Conservation (phyloP, 2,329 filamentous ascomycete species). For the Neofusicoccum sp. region DNA sequence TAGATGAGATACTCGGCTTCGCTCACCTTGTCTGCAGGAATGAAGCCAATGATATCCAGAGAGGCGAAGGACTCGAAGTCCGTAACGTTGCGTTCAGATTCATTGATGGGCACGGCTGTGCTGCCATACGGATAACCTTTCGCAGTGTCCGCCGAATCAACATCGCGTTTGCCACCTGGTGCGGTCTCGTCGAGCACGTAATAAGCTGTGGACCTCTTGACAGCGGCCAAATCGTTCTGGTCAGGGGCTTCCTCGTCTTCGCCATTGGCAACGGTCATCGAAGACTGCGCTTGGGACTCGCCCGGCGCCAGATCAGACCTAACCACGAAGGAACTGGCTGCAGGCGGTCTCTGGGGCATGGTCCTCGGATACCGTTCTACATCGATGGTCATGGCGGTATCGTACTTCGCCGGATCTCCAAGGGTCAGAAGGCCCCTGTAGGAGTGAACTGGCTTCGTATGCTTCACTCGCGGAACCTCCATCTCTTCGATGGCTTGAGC, state of each 20-base stretch:
- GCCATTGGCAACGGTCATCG: constrained; percentile 33
- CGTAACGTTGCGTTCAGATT: constrained; percentile 84
- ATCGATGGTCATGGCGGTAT: constrained; percentile 74
- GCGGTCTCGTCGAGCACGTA: constrained; percentile 72
- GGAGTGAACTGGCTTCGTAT: constrained; percentile 69
- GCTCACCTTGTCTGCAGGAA: constrained; percentile 66
- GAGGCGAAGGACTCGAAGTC: constrained; percentile 73
- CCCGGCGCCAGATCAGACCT: constrained; percentile 44
- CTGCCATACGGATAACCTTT: constrained; percentile 93
- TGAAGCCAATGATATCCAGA: constrained; percentile 84
- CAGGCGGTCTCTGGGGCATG: constrained; percentile 69
- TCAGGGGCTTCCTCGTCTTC: constrained; percentile 26
- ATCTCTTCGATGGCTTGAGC: constrained; percentile 81
- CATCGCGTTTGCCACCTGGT: constrained; percentile 75
- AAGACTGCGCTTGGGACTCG: constrained; percentile 49
- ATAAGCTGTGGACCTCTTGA: constrained; percentile 78
- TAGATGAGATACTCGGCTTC: not conserved
- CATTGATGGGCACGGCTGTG: constrained; percentile 84
- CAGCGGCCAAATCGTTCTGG: constrained; percentile 56
- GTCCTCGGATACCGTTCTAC: constrained; percentile 90
- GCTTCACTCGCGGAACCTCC: constrained; percentile 72
- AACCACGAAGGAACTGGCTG: constrained; percentile 73
- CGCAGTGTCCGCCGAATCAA: constrained; percentile 79
- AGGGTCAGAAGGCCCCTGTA: constrained; percentile 80
- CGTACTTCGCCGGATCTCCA: constrained; percentile 71